Evolutionary conservation across 2,329 filamentous ascomycete species (phyloP).

Genomic region (Clarireedia monteithiana): DNA sequence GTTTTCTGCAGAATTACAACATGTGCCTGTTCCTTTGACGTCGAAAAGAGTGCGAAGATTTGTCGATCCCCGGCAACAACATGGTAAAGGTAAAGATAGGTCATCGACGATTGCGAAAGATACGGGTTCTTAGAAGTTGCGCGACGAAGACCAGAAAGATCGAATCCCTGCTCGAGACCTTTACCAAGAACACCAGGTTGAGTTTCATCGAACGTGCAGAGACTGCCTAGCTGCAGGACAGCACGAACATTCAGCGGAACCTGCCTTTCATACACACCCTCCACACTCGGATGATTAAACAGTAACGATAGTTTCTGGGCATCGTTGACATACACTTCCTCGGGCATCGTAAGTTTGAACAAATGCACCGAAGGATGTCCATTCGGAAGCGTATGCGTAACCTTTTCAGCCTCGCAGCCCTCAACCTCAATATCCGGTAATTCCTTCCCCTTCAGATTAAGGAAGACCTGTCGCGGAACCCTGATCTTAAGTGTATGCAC

Average conservation of each 20-base stretch:
- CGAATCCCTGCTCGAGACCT: conserved; percentile 89
- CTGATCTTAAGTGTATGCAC: conserved; percentile 82
- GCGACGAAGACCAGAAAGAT: conserved; percentile 67
- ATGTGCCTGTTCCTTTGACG: conserved; percentile 68
- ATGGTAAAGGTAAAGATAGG: conserved; percentile 89
- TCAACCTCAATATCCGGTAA: conserved; percentile 82
- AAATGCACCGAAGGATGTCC: conserved; percentile 90
- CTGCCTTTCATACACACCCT: conserved; percentile 94
- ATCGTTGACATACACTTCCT: conserved; percentile 80
- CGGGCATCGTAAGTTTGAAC: conserved; percentile 86
- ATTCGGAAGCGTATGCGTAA: conserved; percentile 88
- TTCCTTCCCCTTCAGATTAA: conserved; percentile 84
- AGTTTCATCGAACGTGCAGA: conserved; percentile 87
- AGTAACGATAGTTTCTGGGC: conserved; percentile 72
- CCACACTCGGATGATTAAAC: conserved; percentile 88
- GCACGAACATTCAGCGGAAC: conserved; percentile 81
- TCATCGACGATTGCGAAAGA: conserved; percentile 64
- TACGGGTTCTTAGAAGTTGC: conserved; percentile 64
- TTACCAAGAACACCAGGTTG: conserved; percentile 87
- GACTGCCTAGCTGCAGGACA: conserved; percentile 79
- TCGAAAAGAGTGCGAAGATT: conserved; percentile 90
- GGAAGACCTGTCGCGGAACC: conserved; percentile 80
- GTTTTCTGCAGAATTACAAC: conserved; percentile 81
- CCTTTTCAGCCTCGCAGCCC: conserved; percentile 84
- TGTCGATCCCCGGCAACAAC: conserved; percentile 85